These are phyloP conservation scores for Nyssa sinensis DNA, from an alignment of 148 eudicot genomes.

Conservation along the genomic window DNA sequence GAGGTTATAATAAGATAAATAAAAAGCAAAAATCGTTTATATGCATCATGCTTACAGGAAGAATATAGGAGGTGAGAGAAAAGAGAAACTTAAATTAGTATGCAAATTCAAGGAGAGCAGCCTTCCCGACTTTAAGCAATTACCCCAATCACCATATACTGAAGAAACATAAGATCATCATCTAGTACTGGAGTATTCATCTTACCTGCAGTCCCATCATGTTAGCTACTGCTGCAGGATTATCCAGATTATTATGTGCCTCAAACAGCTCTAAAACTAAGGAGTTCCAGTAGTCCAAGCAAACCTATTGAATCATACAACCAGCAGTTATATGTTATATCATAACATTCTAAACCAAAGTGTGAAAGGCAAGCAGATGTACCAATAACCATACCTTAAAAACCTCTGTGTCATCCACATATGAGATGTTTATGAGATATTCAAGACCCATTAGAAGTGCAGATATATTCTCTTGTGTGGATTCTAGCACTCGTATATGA, in stretches of 20 bases:
- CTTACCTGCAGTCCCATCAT: slow-evolving; percentile 93
- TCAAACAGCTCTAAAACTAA: slow-evolving; percentile 80
- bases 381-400: slow-evolving; percentile 59
- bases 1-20: too few relatives aligned
- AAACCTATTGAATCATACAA: slow-evolving; percentile 51
- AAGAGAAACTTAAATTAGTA: not conserved
- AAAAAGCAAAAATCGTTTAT: too few relatives aligned
- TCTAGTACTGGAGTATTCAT: not conserved
- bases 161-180: not conserved
- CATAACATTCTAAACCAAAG: not conserved
- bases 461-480: slow-evolving; percentile 70
- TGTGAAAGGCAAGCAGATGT: not conserved
- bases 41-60: not conserved
- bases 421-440: slow-evolving; percentile 85
- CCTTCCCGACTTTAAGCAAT: not conserved
- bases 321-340: not conserved
- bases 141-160: not conserved
- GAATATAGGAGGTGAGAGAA: not conserved
- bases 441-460: slow-evolving; percentile 78
- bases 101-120: not conserved
- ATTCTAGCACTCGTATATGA: slow-evolving; percentile 86
- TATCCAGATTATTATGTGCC: slow-evolving; percentile 71
- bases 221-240: slow-evolving; percentile 64
- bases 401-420: slow-evolving; percentile 97
- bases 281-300: slow-evolving; percentile 99